Percentiles rank a stretch among this genome's conserved stretches.
Evolutionary conservation across 129 eudicot genomes (phyloP).

Genomic region (Calendula officinalis): DNA sequence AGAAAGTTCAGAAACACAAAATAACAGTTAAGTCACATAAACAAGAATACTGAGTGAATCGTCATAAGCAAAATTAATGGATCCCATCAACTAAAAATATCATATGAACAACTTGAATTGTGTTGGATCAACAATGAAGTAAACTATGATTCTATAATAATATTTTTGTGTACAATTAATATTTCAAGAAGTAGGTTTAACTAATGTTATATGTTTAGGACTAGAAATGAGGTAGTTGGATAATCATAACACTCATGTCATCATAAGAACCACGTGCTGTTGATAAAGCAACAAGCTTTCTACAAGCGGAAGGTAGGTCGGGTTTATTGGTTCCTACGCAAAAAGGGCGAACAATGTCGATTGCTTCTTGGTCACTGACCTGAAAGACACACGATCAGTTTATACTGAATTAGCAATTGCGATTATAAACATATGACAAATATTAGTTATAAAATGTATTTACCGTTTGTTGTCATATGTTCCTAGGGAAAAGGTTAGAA

Average conservation of each 20-base stretch:
- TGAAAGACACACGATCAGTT: constrained; percentile 30
- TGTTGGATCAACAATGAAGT: constrained; percentile 9
- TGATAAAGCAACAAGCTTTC: constrained; percentile 67
- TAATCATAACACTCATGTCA: constrained; percentile 71
- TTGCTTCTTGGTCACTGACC: constrained; percentile 90
- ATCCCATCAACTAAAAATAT: constrained; percentile 24
- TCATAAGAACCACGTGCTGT: constrained; percentile 67
- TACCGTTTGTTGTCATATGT: too few relatives aligned
- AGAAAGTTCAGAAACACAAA: too few relatives aligned
- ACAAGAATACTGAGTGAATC: too few relatives aligned
- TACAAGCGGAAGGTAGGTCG: constrained; percentile 55
- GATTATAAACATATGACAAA: background rate
- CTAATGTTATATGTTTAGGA: constrained; percentile 8
- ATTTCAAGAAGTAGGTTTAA: constrained; percentile 1
- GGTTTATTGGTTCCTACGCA: constrained; percentile 39
- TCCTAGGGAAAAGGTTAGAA: too few relatives aligned
- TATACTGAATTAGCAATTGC: background rate
- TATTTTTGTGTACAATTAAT: background rate
- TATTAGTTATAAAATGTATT: too few relatives aligned
- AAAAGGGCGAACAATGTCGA: constrained; percentile 54
- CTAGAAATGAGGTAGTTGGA: constrained; percentile 46
- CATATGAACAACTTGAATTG: background rate
- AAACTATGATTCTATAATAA: constrained; percentile 10
- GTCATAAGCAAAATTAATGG: too few relatives aligned
- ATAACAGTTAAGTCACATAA: background rate